Base-by-base conservation (phyloP, 1,139 yeast genomes). In the Zygoascus meyerae region DNA sequence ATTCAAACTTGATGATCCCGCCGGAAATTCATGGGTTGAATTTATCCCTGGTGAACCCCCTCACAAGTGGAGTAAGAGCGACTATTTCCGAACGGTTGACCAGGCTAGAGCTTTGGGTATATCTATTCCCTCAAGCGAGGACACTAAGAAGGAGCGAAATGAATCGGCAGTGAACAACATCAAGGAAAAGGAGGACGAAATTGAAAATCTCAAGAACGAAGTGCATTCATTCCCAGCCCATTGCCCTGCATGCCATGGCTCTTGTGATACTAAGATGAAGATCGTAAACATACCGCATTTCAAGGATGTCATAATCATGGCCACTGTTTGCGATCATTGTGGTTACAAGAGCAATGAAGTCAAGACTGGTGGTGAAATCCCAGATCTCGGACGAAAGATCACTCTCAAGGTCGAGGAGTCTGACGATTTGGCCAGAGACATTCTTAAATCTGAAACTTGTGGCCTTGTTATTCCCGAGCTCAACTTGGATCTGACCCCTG, bases 271-370 rank as follows among this genome's bases (percentile, higher is more conserved):
- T 2, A 95, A 90, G 65, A 94, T 94, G 98, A 94, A 94, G 71
- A 79, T 90, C 34, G 96, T 94, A 28, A 82, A 87, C 62, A 94
- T 94, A 57, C 99, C 99, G 17, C 98, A 94, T 69, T 94, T 94
- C 74, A 90, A 89, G 68, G 97, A 94, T 57, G 99, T 94, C 40
- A 84, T 94, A 52, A 79, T 94, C 59, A 94, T 94, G 98, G 85
- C 95, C 45, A 92, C 98, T 0, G 83, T 79, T 1, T 94, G 99
- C 69, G 90, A 83, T 37, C 71, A 79, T 56, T 94, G 99, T 71
- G 98, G 98, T 32, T 94, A 86, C 71, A 92, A 86, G 69, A 86
- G 96, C 17, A 94, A 94, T 63, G 99, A 94, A 68, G 98, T 94
- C 55, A 92, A 90, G 71, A 94, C 98, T 4, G 99, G 99, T 49